phyloP scores from a whole-genome alignment of 2,329 filamentous ascomycete species.

The Colletotrichum brevisporum region DNA sequence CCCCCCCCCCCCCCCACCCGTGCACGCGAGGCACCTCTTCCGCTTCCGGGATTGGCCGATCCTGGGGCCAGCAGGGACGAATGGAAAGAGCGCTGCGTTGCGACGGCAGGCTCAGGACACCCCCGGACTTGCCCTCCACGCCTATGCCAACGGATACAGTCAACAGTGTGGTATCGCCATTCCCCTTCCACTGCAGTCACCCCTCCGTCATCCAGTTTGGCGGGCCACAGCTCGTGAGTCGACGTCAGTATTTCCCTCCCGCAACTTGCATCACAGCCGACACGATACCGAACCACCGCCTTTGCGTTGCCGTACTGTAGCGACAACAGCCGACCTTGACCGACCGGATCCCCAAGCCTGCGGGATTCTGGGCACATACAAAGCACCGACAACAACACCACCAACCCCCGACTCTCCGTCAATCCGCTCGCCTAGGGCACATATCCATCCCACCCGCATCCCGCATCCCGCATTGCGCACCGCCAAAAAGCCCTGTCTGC shows the following conservation, averaged over 20 bases:
- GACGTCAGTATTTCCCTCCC: constrained; percentile 34
- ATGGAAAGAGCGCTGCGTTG: constrained; percentile 3
- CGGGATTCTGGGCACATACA: constrained; percentile 13
- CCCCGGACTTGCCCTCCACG: constrained; percentile 13
- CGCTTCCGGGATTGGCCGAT: constrained; percentile 38
- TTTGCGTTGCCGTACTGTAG: not conserved
- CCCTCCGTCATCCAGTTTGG: constrained; percentile 34
- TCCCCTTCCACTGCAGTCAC: constrained; percentile 20
- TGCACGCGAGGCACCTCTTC: constrained; percentile 8
- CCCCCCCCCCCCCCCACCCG: not conserved
- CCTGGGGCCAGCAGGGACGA: not conserved
- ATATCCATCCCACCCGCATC: constrained; percentile 6
- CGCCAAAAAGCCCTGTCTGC: constrained; percentile 1
- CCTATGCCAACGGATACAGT: too few relatives aligned
- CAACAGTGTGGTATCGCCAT: constrained; percentile 12
- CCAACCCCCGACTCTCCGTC: not conserved
- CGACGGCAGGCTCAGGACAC: not conserved
- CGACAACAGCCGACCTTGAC: constrained; percentile 16
- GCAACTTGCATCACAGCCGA: constrained; percentile 16
- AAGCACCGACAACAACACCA: constrained; percentile 18
- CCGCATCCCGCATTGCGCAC: constrained; percentile 14
- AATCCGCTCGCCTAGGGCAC: not conserved
- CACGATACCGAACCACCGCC: constrained; percentile 13
- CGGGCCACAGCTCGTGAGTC: constrained; percentile 28
- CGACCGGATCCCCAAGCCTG: constrained; percentile 26